A percentile compares a stretch with the other conserved stretches of the same genome.
phyloP scores from a whole-genome alignment of 306 rosid species.

The Dalbergia cultrata region DNA sequence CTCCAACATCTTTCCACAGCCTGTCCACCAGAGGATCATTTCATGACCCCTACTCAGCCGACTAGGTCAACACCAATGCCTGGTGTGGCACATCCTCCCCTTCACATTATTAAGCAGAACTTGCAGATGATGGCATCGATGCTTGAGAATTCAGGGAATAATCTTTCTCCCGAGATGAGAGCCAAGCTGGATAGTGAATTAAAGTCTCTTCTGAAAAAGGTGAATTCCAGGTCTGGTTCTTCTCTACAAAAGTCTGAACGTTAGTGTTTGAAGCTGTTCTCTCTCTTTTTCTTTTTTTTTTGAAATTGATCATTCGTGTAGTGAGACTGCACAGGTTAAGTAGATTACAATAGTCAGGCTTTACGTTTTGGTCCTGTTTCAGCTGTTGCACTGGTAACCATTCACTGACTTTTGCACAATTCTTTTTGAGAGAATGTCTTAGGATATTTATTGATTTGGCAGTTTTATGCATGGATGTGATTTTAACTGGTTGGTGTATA shows the following conservation, averaged over 20 bases:
- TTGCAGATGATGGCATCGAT: conserved; percentile 79
- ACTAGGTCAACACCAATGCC: conserved; percentile 30
- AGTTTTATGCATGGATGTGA: conserved; percentile 4
- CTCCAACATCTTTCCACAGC: conserved; percentile 59
- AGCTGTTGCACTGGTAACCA: conserved; percentile 17
- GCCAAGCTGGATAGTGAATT: conserved; percentile 72
- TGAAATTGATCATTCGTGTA: conserved; percentile 18
- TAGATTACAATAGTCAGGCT: conserved; percentile 6
- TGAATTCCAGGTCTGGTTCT: conserved; percentile 66
- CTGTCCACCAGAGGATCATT: conserved; percentile 18
- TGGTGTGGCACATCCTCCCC: conserved; percentile 58
- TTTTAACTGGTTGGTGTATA: not conserved
- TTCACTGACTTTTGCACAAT: conserved; percentile 34
- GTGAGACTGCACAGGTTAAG: not conserved
- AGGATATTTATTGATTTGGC: not conserved
- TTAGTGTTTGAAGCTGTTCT: conserved; percentile 11
- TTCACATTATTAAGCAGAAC: conserved; percentile 67
- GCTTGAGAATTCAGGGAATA: conserved; percentile 75
- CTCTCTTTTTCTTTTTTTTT: conserved; percentile 18
- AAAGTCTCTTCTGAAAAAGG: conserved; percentile 72
- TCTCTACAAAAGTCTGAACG: conserved; percentile 39
- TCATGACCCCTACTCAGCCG: conserved; percentile 35
- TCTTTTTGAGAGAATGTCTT: conserved; percentile 3
- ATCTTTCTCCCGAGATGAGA: conserved; percentile 70
- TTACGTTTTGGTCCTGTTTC: conserved; percentile 26